phyloP scores from a whole-genome alignment of 1,284 basidiomycete genomes.

The Ustilago trichophora region DNA sequence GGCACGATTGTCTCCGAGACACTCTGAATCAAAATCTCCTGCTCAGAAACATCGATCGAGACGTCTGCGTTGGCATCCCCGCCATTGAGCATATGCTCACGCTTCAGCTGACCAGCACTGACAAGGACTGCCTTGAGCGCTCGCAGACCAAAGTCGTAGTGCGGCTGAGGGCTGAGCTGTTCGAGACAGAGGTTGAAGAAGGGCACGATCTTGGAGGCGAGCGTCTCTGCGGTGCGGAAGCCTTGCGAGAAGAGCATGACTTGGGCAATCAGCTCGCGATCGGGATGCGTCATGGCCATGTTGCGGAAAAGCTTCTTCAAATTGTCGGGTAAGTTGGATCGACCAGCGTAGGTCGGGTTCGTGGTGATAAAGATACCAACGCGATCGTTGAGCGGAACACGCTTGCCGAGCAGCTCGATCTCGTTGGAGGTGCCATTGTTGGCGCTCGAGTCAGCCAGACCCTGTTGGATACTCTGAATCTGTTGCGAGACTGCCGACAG shows the following conservation, averaged over 20 bases:
- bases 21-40: slow-evolving; percentile 97
- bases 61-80: slow-evolving; percentile 15
- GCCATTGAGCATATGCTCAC: slow-evolving; percentile 71
- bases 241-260: slow-evolving; percentile 99
- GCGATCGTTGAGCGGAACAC: slow-evolving; percentile 87
- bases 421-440: slow-evolving; percentile 17
- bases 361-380: slow-evolving; percentile 97
- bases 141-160: slow-evolving; percentile 98
- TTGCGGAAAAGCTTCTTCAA: slow-evolving; percentile 91
- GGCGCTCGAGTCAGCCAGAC: slow-evolving; percentile 75
- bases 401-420: slow-evolving; percentile 90
- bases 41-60: slow-evolving; percentile 75
- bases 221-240: slow-evolving; percentile 92
- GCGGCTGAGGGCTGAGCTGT: slow-evolving; percentile 94
- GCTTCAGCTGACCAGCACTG: slow-evolving; percentile 96
- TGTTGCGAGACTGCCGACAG: slow-evolving; percentile 98
- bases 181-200: slow-evolving; percentile 99
- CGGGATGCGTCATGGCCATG: slow-evolving; percentile 99
- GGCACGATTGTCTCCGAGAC: slow-evolving; percentile 99
- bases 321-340: slow-evolving; percentile 95
- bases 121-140: slow-evolving; percentile 96
- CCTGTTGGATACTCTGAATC: slow-evolving; percentile 97
- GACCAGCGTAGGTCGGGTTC: slow-evolving; percentile 93
- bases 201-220: slow-evolving; percentile 96
- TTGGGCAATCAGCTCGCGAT: slow-evolving; percentile 97